Base-by-base conservation (phyloP, 176 grass and related monocot genomes). In the Phoenix dactylifera region DNA sequence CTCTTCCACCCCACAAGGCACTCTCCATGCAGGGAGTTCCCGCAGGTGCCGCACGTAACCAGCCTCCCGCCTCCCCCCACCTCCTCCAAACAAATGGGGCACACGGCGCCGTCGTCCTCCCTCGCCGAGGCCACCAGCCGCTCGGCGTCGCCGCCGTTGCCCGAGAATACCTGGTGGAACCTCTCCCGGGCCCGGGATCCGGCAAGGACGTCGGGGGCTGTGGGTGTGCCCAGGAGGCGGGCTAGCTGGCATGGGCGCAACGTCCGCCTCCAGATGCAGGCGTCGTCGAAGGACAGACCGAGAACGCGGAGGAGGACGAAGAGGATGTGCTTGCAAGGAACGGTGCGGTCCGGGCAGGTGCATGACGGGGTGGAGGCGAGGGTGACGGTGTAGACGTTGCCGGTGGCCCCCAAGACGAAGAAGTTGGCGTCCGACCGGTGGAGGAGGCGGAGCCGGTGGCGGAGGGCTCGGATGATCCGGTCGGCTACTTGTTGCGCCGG, bases 261-360 rank as follows among this genome's bases (percentile, higher is more conserved):
- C 4, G 75, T 50, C 56, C 77, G 76, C 55, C 81, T 56, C 93
- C 87, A 98, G 0, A 98, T 80, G 66, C 92, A 91, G 23, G 93
- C 87, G 59, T 91, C 93, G 54, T 92, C 78, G 24, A 98, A 75
- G 6, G 87, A 78, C 6, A 88, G 72, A 24, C 88, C 85, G 16
- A 98, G 85, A 50, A 88, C 93, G 52, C 93, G 93, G 57, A 98
- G 78, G 50, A 98, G 75, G 49, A 98, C 87, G 69, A 98, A 98
- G 23, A 98, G 84, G 76, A 98, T 69, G 70, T 98, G 93, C 72
- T 98, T 92, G 93, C 93, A 92, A 2, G 93, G 92, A 16, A 32
- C 73, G 16, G 75, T 54, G 17, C 76, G 73, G 78, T 98, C 93
- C 0, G 93, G 87, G 73, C 93, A 98, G 32, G 84, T 86, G 93